Conservation (phyloP, 176 grass and related monocot genomes). For the Oryza punctata region DNA sequence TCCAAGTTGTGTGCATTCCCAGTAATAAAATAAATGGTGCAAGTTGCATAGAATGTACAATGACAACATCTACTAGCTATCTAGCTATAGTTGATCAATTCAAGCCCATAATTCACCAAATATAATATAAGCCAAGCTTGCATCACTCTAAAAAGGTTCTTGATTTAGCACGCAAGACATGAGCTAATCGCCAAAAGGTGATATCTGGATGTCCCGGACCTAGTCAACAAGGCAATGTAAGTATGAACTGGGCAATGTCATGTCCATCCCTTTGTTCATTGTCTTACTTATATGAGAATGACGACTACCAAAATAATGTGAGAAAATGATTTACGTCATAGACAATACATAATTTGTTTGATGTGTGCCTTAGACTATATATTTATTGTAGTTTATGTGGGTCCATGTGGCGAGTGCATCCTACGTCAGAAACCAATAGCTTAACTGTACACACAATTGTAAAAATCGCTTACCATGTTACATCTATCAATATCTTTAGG, state of each 20-base stretch:
- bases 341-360: not conserved
- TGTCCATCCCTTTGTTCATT: not conserved
- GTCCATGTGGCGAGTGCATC: not conserved
- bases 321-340: not conserved
- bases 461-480: not conserved
- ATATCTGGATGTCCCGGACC: conserved; percentile 30
- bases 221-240: conserved; percentile 38
- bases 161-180: conserved; percentile 21
- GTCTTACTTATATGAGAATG: not conserved
- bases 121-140: not conserved
- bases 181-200: conserved; percentile 58
- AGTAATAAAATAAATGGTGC: conserved; percentile 6
- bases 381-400: not conserved
- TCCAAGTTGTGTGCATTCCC: conserved; percentile 8
- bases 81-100: conserved; percentile 20
- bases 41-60: conserved; percentile 13
- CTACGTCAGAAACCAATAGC: not conserved
- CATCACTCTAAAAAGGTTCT: conserved; percentile 27
- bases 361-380: not conserved
- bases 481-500: too few relatives aligned
- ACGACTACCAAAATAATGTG: not conserved
- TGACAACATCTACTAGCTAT: not conserved
- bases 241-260: not conserved
- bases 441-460: not conserved
- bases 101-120: not conserved